Evolutionary conservation across 768 basidiomycete species (phyloP).

Genomic region (Boletellus ananiceps): DNA sequence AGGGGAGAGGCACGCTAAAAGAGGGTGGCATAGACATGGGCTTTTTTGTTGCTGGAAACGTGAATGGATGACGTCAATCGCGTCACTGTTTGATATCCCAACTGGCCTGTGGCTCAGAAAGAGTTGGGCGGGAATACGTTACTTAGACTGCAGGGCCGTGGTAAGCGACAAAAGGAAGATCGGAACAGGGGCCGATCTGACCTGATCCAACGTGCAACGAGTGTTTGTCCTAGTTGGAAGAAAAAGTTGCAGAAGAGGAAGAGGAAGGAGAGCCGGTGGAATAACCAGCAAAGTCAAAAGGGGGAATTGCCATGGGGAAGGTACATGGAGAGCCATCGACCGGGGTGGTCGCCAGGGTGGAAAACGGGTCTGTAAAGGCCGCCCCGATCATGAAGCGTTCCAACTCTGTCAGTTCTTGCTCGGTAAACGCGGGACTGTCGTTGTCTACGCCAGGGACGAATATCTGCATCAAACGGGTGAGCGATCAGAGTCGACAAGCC

Average conservation of each 20-base stretch:
- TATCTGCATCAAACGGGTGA: conserved; percentile 3
- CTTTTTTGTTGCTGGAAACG: no score
- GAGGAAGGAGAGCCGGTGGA: conserved; percentile 13
- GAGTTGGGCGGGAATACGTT: no score
- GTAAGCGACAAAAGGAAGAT: no score
- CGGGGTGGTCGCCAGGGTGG: not conserved
- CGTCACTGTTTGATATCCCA: no score
- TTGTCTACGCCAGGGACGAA: not conserved
- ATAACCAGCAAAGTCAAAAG: conserved; percentile 15
- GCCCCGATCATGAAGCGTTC: conserved; percentile 16
- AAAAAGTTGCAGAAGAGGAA: conserved; percentile 6
- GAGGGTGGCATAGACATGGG: no score
- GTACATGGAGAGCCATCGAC: not conserved
- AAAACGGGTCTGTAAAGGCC: conserved; percentile 26
- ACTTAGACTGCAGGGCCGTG: no score
- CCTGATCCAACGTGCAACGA: no score
- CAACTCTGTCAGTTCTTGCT: conserved; percentile 13
- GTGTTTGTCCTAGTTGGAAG: conserved; percentile 1
- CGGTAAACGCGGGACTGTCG: conserved; percentile 2
- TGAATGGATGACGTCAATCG: no score
- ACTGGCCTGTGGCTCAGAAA: no score
- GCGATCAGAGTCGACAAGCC: not conserved
- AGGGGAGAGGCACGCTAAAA: no score
- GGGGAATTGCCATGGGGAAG: conserved; percentile 12
- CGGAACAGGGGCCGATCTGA: no score